Base-by-base conservation (phyloP, 2,329 filamentous ascomycete genomes). In the Cladosporium phlei region DNA sequence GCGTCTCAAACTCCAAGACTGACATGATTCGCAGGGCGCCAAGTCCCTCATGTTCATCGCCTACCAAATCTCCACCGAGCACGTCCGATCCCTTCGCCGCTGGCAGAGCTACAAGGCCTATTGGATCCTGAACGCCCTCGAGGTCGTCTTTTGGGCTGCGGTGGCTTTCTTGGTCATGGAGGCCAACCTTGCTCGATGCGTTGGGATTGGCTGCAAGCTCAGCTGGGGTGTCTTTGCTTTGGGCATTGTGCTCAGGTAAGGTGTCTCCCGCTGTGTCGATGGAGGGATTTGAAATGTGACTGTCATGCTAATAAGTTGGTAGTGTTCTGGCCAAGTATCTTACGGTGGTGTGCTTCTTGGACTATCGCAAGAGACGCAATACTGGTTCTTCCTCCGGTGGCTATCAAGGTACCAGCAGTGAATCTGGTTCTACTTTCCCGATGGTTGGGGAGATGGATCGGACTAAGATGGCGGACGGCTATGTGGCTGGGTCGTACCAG, bases 111-210 rank as follows among this genome's bases (percentile, higher is more conserved):
- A 66, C 5, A 73, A 70, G 54, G 68, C 68, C 3, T 63, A 69
- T 53, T 52, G 59, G 5, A 67, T 72, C 25, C 58, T 73, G 44
- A 69, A 69, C 55, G 58, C 51, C 38, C 55, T 72, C 12, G 70
- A 73, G 52, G 52, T 66, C 8, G 57, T 71, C 10, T 72, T 72
- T 54, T 73, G 70, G 69, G 59, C 57, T 12, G 64, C 59, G 2
- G 63, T 68, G 9, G 54, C 63, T 3, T 60, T 66, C 37, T 25
- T 37, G 4, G 14, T 39, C 21, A 42, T 50, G n/a, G 46, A 51
- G 34, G 51, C 46, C 24, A 53, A 52, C 38, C 19, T 52, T 11
- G 14, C 42, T 38, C 32, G 34, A 14, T 53, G 51, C 22, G 25
- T 24, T 10, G 46, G 48, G 10, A 29, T 50, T 17, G 35, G 38